phyloP scores from a whole-genome alignment of 73 alveolate genomes.

The Stentor coeruleus region DNA sequence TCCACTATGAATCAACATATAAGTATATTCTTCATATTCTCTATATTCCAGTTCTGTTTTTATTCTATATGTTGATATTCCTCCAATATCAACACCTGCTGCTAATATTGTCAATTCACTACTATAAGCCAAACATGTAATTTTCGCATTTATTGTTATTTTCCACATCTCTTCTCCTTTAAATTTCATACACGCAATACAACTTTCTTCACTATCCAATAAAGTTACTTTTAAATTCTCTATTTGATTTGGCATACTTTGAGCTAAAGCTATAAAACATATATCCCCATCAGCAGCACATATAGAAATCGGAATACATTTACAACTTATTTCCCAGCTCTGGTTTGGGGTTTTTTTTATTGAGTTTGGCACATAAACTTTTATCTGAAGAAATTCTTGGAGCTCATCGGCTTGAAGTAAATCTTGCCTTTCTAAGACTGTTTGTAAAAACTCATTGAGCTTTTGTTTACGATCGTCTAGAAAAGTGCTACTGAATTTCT shows the following conservation, averaged over 20 bases:
- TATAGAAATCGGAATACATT: not conserved
- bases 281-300: not conserved
- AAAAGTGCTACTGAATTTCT: not conserved
- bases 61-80: not conserved
- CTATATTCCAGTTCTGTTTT: not conserved
- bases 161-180: not conserved
- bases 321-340: not conserved
- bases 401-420: not conserved
- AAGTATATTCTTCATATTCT: not conserved
- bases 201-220: not conserved
- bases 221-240: not conserved
- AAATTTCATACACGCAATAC: not conserved
- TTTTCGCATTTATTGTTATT: too few species aligned
- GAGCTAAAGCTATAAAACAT: not conserved
- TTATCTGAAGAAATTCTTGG: not conserved
- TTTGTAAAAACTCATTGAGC: not conserved
- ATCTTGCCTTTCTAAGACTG: not conserved
- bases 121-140: not conserved
- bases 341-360: not conserved
- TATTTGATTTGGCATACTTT: not conserved
- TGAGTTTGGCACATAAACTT: not conserved
- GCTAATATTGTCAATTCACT: not conserved
- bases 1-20: not conserved
- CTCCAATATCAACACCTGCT: not conserved
- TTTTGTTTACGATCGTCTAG: not conserved